Conservation (phyloP, 768 basidiomycete genomes). For the Podaxis mareebaensis region DNA sequence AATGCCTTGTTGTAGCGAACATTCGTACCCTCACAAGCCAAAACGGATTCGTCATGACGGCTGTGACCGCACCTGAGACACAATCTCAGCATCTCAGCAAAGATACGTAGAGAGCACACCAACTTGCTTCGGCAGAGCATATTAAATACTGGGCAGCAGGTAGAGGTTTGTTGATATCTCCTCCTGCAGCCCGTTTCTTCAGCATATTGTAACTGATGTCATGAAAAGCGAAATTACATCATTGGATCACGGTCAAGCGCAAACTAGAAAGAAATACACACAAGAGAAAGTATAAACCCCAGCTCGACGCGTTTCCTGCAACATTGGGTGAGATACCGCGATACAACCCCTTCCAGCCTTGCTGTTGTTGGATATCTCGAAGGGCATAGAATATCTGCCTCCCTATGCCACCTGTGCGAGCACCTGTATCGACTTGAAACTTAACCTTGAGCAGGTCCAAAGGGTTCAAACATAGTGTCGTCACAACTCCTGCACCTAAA, state of each 20-base stretch:
- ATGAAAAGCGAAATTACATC: constrained; percentile 4
- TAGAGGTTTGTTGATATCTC: constrained; percentile 64
- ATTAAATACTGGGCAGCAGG: constrained; percentile 81
- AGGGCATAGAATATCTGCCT: constrained; percentile 78
- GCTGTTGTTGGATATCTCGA: constrained; percentile 65
- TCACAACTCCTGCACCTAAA: constrained; percentile 88
- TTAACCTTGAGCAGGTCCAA: constrained; percentile 94
- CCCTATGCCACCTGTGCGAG: constrained; percentile 60
- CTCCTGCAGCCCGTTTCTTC: constrained; percentile 75
- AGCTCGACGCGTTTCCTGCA: constrained; percentile 92
- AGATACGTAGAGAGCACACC: constrained; percentile 38
- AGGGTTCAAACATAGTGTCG: constrained; percentile 95
- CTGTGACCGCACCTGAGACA: constrained; percentile 81
- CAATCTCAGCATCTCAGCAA: constrained; percentile 17
- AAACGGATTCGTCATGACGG: constrained; percentile 93
- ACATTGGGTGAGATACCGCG: constrained; percentile 89
- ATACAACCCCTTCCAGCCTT: constrained; percentile 88
- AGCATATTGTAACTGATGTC: constrained; percentile 84
- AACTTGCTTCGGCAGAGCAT: constrained; percentile 95
- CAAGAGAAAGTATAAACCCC: constrained; percentile 99
- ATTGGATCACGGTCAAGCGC: neutral
- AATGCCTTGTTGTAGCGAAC: constrained; percentile 77
- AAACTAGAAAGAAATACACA: constrained; percentile 42
- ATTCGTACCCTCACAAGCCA: constrained; percentile 98
- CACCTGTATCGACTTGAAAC: constrained; percentile 81